A percentile compares a stretch with the other conserved stretches of the same genome.
phyloP scores from a whole-genome alignment of 768 basidiomycete species.

The Tricholoma bakamatsutake region DNA sequence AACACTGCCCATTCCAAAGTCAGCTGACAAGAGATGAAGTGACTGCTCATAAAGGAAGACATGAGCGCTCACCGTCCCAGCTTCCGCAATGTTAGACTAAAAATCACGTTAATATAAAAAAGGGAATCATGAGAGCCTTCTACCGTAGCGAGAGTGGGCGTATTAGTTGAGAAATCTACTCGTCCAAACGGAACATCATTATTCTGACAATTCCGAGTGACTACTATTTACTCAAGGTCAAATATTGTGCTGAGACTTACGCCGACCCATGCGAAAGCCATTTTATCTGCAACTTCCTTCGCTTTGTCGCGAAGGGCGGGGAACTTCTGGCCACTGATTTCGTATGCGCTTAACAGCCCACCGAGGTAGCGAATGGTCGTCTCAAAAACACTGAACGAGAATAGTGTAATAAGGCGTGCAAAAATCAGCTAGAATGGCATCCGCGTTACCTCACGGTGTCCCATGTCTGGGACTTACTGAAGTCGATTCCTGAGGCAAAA shows the following conservation, averaged over 20 bases:
- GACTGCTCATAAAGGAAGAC: background rate
- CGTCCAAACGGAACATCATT: constrained; percentile 36
- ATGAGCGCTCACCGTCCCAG: constrained; percentile 37
- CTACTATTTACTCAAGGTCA: background rate
- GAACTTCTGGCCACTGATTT: constrained; percentile 50
- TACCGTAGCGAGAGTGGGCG: no score
- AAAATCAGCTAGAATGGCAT: background rate
- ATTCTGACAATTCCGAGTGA: constrained; percentile 7
- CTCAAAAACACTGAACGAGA: constrained; percentile 53
- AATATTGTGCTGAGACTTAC: constrained; percentile 26
- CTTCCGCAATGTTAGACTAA: constrained; percentile 48
- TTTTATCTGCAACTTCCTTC: constrained; percentile 55
- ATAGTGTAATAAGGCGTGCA: background rate
- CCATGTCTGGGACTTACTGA: constrained; percentile 33
- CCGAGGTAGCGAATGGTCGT: constrained; percentile 71
- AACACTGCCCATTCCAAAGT: constrained; percentile 53
- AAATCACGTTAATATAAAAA: background rate
- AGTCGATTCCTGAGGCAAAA: constrained; percentile 37
- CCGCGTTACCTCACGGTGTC: constrained; percentile 34
- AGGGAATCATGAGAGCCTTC: background rate
- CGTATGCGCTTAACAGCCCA: constrained; percentile 65
- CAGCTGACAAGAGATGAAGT: constrained; percentile 30
- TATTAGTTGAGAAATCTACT: constrained; percentile 37
- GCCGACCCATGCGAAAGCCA: constrained; percentile 54
- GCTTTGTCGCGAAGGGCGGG: constrained; percentile 53